phyloP scores from a whole-genome alignment of 257 asterid species.

The Nicotiana tabacum region DNA sequence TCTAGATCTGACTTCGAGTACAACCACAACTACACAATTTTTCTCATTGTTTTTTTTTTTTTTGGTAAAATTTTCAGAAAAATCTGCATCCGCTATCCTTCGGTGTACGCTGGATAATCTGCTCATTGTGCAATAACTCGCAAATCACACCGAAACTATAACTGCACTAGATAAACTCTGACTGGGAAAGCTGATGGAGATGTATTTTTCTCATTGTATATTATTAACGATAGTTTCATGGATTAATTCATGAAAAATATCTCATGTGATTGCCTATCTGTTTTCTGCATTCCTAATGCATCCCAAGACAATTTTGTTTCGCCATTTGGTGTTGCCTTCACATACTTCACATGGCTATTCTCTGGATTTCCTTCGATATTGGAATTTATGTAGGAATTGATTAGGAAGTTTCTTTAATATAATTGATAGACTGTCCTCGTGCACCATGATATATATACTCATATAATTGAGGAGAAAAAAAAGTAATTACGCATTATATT shows the following conservation, averaged over 20 bases:
- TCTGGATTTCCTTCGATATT: neutral
- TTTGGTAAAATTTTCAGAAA: too few relatives aligned
- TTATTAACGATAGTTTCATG: neutral
- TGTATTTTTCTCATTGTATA: neutral
- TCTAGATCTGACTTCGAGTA: too few relatives aligned
- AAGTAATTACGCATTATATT: too few relatives aligned
- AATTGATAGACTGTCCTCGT: slow-evolving; percentile 10
- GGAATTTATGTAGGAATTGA: neutral
- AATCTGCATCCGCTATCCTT: too few relatives aligned
- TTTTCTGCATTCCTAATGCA: slow-evolving; percentile 12
- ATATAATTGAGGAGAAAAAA: neutral
- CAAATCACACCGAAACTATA: accelerated
- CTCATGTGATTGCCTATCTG: slow-evolving; percentile 22
- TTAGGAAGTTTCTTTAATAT: slow-evolving; percentile 1
- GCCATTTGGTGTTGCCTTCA: slow-evolving; percentile 2
- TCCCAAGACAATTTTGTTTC: slow-evolving; percentile 12
- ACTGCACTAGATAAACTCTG: too few relatives aligned
- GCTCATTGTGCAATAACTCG: too few relatives aligned
- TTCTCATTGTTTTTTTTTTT: too few relatives aligned
- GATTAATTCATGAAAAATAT: neutral
- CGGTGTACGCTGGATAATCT: too few relatives aligned
- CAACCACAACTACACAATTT: too few relatives aligned
- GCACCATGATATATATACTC: slow-evolving; percentile 2
- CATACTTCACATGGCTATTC: slow-evolving; percentile 15
- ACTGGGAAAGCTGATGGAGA: accelerated